These are phyloP conservation scores for Heliamphora pulchella DNA, from an alignment of 179 eudicot genomes.

Conservation along the genomic window DNA sequence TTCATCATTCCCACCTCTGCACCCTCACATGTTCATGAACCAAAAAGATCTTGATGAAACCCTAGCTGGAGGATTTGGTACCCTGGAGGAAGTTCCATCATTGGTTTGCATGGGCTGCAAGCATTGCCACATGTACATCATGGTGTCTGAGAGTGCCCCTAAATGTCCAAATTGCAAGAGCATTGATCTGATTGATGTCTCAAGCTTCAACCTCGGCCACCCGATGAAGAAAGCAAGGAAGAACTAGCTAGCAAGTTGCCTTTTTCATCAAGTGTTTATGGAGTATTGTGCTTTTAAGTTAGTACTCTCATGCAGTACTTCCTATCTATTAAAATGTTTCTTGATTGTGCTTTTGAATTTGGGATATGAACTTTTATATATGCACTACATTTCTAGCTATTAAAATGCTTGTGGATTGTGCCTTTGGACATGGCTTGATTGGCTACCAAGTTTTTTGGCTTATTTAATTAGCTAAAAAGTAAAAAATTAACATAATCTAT, in stretches of 20 bases:
- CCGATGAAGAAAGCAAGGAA: constrained; percentile 3
- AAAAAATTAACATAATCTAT: too few relatives aligned
- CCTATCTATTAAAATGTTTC: background rate
- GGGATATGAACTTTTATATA: background rate
- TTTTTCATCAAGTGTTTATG: background rate
- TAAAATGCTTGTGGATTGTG: background rate
- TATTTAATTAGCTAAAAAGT: too few relatives aligned
- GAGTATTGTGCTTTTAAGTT: background rate
- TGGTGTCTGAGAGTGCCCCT: constrained; percentile 4
- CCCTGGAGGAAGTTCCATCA: background rate
- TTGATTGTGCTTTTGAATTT: background rate
- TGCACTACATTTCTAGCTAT: background rate
- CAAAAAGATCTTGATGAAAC: background rate
- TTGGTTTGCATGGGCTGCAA: constrained; percentile 8
- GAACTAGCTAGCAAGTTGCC: background rate
- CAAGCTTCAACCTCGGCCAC: too few relatives aligned
- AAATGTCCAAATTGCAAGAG: constrained; percentile 13
- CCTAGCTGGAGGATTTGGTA: background rate
- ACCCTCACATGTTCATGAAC: background rate
- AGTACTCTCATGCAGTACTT: background rate
- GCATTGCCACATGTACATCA: constrained; percentile 6
- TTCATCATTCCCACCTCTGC: background rate
- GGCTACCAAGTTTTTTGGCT: too few relatives aligned
- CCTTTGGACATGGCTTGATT: background rate
- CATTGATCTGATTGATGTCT: background rate